phyloP scores from a whole-genome alignment of 2,329 filamentous ascomycete genomes.

The Fusarium mundagurra region DNA sequence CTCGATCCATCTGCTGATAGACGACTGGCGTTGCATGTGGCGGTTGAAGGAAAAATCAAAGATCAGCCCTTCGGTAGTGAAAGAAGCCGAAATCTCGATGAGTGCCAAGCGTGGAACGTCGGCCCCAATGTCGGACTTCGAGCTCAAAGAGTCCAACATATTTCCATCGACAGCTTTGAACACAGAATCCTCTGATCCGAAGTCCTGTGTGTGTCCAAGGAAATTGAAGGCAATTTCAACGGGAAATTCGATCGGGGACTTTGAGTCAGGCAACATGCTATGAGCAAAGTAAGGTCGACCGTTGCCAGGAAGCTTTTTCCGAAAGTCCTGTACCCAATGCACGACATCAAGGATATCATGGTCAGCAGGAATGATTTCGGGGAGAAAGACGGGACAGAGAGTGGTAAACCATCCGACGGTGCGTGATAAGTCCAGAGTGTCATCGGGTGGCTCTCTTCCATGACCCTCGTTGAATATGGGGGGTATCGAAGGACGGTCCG shows the following conservation, averaged over 20 bases:
- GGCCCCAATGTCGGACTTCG: slow-evolving; percentile 12
- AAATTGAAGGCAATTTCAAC: slow-evolving; percentile 36
- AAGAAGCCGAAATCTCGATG: slow-evolving; percentile 28
- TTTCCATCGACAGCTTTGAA: slow-evolving; percentile 5
- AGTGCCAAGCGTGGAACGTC: slow-evolving; percentile 27
- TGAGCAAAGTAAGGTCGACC: slow-evolving; percentile 34
- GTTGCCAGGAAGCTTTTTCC: slow-evolving; percentile 33
- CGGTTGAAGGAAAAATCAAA: slow-evolving; percentile 25
- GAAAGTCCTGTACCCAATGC: slow-evolving; percentile 34
- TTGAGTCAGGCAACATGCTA: not conserved
- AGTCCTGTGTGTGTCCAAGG: slow-evolving; percentile 20
- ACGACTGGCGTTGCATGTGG: not conserved
- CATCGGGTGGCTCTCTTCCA: slow-evolving; percentile 46
- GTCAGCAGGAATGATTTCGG: slow-evolving; percentile 10
- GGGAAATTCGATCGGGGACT: not conserved
- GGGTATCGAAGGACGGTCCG: slow-evolving; percentile 37
- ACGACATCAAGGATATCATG: slow-evolving; percentile 29
- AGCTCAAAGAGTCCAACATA: slow-evolving; percentile 11
- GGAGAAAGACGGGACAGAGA: slow-evolving; percentile 29
- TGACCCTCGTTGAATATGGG: slow-evolving; percentile 49
- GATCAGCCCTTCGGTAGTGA: not conserved
- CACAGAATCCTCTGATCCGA: not conserved
- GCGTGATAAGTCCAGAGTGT: slow-evolving; percentile 43
- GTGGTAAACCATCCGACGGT: slow-evolving; percentile 54
- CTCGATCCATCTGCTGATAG: not conserved